Evolutionary conservation across 2,329 filamentous ascomycete genomes (phyloP), one percentile per base, ranked within the genome.

Genomic region (Aspergillus sp.): DNA sequence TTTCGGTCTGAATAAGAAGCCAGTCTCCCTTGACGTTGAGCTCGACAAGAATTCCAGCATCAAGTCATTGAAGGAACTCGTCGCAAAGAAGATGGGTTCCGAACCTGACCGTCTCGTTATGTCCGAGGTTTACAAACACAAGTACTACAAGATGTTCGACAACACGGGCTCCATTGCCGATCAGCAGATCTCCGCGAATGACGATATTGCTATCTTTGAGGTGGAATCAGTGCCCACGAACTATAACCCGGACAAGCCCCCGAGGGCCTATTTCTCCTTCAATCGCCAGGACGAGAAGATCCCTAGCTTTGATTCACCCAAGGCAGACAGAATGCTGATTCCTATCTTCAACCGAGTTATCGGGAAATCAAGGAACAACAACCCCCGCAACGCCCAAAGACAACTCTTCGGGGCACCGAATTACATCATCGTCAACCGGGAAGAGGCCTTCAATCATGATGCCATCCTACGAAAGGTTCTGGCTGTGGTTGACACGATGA

Each of bases 141-240:
- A 85, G 57, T 90, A 96, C 67, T 97, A 90, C 74, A 91, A 90
- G 62, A 78, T 88, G 44, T 90, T 93, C 55, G 80, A 88, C 20
- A 87, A 96, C 59, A 72, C 71, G 6, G 76, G 77, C 25, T 72
- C 75, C 6, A 82, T 90, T 7, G 82, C 83, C 0, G 90, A 95
- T 48, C 81, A 84, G 43, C 72, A 72, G 44, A 90, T 96, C 46
- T 67, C 74, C 20, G 53, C 62, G 0, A 73, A 70, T 19, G 86
- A 86, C 49, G 80, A 86, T 47, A 74, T 87, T 42, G 81, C 80
- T 9, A 79, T 89, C 23, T 85, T 86, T 60, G 91, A 98, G 67
- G 68, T 97, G 6, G 89, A 95, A 50, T 73, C 78, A 3, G 74
- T 78, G 6, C 90, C 91, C 0, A 91, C 87, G 2, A 96, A 95